These are phyloP conservation scores for Trypanosoma boissoni DNA, from an alignment of 208 protist genomes.

Conservation along the genomic window DNA sequence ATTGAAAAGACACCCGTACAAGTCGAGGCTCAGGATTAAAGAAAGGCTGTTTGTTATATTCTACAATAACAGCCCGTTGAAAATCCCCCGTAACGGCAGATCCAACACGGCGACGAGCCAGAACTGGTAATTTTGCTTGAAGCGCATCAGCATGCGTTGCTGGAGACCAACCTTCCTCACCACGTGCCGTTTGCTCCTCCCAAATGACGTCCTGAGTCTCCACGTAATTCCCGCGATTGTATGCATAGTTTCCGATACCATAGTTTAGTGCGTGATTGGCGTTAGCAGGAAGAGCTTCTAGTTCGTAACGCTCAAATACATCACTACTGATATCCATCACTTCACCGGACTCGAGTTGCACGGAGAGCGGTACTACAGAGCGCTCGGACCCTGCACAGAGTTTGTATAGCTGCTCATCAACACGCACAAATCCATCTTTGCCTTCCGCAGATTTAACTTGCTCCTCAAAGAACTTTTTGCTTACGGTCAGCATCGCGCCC, in stretches of 20 bases:
- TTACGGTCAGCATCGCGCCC: constrained; percentile 57
- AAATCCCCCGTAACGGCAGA: constrained; percentile 40
- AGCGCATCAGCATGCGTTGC: constrained; percentile 84
- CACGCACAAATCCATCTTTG: constrained; percentile 2
- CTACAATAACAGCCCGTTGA: constrained; percentile 66
- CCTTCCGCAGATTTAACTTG: constrained; percentile 20
- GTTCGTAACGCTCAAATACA: constrained; percentile 53
- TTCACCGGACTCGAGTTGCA: constrained; percentile 73
- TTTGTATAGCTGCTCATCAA: constrained; percentile 53
- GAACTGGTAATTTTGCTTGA: constrained; percentile 58
- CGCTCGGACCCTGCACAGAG: constrained; percentile 42
- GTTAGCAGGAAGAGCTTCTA: constrained; percentile 52
- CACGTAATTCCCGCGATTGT: constrained; percentile 89
- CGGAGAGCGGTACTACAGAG: constrained; percentile 46
- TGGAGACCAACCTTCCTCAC: constrained; percentile 83
- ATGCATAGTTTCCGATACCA: constrained; percentile 71
- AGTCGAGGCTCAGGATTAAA: constrained; percentile 84
- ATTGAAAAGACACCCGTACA: constrained; percentile 66
- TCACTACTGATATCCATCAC: constrained; percentile 66
- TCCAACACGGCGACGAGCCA: constrained; percentile 49
- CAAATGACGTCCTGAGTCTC: constrained; percentile 88
- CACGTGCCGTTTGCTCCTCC: constrained; percentile 66
- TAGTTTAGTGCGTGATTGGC: constrained; percentile 81
- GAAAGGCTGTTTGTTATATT: constrained; percentile 73
- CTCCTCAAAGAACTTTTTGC: constrained; percentile 33